Percentiles rank a stretch among this genome's conserved stretches.
Evolutionary conservation across 345 rosid species (phyloP).

Genomic region (Eucalyptus pauciflora): DNA sequence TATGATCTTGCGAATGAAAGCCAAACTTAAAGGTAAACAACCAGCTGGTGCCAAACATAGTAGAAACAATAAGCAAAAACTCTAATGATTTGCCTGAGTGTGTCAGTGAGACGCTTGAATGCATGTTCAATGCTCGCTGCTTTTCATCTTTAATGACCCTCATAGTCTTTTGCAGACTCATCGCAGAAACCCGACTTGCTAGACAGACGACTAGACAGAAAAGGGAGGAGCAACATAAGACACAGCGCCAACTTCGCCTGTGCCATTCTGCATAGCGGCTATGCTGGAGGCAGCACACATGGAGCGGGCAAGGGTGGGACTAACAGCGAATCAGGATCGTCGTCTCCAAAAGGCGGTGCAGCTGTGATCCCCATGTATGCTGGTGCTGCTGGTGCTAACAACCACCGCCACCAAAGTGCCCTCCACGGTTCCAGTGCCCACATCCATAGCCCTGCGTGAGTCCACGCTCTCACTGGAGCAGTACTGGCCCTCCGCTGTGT

Average conservation of each 20-base stretch:
- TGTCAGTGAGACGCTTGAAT: neutral
- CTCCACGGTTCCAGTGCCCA: neutral
- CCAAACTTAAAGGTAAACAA: neutral
- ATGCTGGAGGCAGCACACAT: neutral
- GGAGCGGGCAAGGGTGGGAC: neutral
- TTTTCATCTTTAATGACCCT: neutral
- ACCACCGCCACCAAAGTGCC: neutral
- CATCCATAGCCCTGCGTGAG: neutral
- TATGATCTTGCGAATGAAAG: no score
- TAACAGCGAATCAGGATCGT: neutral
- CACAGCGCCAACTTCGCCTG: neutral
- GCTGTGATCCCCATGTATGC: slow-evolving; percentile 1
- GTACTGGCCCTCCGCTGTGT: neutral
- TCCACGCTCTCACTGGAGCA: neutral
- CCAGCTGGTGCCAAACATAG: no score
- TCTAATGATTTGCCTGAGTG: neutral
- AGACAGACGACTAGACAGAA: neutral
- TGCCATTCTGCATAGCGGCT: neutral
- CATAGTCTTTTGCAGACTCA: neutral
- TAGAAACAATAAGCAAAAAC: no score
- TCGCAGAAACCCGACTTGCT: neutral
- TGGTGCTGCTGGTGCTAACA: slow-evolving; percentile 7
- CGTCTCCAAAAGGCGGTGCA: neutral
- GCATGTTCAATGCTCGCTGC: neutral
- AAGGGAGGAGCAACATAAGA: neutral